These are phyloP conservation scores for Protea cynaroides DNA, from an alignment of 164 flowering plant species.

Conservation along the genomic window DNA sequence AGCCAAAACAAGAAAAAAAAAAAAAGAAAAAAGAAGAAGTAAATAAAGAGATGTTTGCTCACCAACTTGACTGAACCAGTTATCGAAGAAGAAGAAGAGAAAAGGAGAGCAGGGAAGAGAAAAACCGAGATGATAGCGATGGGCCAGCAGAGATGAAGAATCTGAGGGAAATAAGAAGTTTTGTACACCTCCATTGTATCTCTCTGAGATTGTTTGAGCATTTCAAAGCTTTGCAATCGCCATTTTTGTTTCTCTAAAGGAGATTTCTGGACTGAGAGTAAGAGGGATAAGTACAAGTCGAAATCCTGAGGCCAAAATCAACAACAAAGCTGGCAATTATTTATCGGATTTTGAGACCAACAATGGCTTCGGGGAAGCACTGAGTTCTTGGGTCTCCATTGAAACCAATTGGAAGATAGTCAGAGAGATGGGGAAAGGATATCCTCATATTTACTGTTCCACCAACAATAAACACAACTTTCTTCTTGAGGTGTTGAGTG, in stretches of 20 bases:
- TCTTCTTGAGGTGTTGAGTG: slow-evolving; percentile 60
- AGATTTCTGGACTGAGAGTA: no score
- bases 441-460: slow-evolving; percentile 68
- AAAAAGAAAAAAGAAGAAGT: no score
- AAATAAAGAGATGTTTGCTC: background rate
- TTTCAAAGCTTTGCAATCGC: background rate
- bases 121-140: background rate
- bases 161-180: background rate
- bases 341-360: slow-evolving; percentile 76
- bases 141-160: background rate
- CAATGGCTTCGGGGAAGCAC: slow-evolving; percentile 76
- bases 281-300: no score
- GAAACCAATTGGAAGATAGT: slow-evolving; percentile 66
- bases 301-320: no score
- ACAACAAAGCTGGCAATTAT: no score
- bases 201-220: background rate
- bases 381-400: slow-evolving; percentile 48
- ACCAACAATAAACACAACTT: slow-evolving; percentile 92
- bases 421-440: slow-evolving; percentile 60
- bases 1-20: background rate
- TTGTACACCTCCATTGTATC: background rate
- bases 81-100: background rate
- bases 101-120: background rate
- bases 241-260: background rate
- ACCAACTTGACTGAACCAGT: background rate